Evolutionary conservation across 768 basidiomycete genomes (phyloP).

Genomic region (Trametes elegans): DNA sequence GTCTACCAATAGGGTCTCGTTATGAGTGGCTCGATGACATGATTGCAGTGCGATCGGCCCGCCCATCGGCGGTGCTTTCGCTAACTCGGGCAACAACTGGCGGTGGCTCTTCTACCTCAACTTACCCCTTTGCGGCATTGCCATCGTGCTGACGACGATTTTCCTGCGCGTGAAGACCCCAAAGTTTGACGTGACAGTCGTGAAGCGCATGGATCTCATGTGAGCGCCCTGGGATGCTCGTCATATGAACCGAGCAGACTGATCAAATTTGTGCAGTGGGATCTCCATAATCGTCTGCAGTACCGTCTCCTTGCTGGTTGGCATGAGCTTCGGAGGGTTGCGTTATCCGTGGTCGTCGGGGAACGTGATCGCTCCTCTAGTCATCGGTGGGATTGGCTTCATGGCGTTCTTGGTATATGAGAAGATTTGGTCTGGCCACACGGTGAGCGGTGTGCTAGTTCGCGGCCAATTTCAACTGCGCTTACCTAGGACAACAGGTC

Average conservation of each 20-base stretch:
- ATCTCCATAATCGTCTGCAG: slow-evolving; percentile 21
- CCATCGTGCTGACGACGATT: not conserved
- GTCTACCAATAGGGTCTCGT: too few relatives aligned
- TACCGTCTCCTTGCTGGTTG: slow-evolving; percentile 16
- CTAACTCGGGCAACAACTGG: not conserved
- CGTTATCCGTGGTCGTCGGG: slow-evolving; percentile 33
- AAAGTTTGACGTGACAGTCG: not conserved
- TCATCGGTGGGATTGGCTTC: slow-evolving; percentile 33
- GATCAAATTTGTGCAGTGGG: slow-evolving; percentile 18
- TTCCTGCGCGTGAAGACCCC: slow-evolving; percentile 24
- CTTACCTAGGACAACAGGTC: too few relatives aligned
- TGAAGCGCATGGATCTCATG: not conserved
- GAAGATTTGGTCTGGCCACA: slow-evolving; percentile 10
- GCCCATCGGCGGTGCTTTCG: slow-evolving; percentile 28
- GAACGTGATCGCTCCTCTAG: slow-evolving; percentile 34
- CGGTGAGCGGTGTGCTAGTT: too few relatives aligned
- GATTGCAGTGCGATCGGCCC: slow-evolving; percentile 22
- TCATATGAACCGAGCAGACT: not conserved
- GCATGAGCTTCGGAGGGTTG: slow-evolving; percentile 34
- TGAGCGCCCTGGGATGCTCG: not conserved
- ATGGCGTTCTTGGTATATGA: slow-evolving; percentile 32
- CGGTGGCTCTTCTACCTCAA: slow-evolving; percentile 16
- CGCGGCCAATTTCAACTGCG: too few relatives aligned
- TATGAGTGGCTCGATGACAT: too few relatives aligned
- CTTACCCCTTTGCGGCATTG: slow-evolving; percentile 7